These are phyloP conservation scores for Wickerhamomyces chaumierensis DNA, from an alignment of 805 yeast genomes.

Conservation along the genomic window DNA sequence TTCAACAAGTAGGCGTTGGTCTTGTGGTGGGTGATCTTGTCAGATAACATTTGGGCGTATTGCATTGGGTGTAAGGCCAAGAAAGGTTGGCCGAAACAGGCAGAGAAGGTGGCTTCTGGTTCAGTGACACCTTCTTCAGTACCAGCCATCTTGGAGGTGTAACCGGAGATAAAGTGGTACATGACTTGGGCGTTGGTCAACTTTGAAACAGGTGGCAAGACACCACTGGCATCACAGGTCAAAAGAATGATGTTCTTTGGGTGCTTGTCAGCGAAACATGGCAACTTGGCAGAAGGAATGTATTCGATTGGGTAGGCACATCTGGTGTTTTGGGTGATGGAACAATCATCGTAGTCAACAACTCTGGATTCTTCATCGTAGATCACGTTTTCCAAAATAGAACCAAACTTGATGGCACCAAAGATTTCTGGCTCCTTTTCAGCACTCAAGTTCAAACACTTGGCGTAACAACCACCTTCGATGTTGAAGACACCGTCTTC, in stretches of 20 bases:
- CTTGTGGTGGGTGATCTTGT: conserved; percentile 79
- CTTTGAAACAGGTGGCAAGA: conserved; percentile 92
- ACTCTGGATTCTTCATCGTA: conserved; percentile 69
- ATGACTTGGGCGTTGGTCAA: conserved; percentile 91
- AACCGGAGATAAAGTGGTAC: conserved; percentile 98
- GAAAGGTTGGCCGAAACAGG: conserved; percentile 99
- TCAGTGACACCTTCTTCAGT: conserved; percentile 98
- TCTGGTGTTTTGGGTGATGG: conserved; percentile 94
- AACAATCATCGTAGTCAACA: conserved; percentile 74
- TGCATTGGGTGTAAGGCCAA: conserved; percentile 96
- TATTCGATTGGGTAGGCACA: conserved; percentile 97
- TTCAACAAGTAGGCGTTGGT: conserved; percentile 94
- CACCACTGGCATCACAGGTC: conserved; percentile 98
- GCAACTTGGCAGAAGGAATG: conserved; percentile 93
- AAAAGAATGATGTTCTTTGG: conserved; percentile 86
- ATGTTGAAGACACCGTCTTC: conserved; percentile 97
- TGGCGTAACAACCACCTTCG: conserved; percentile 99
- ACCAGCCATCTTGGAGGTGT: conserved; percentile 99
- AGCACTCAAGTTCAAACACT: conserved; percentile 77
- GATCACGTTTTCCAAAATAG: conserved; percentile 87
- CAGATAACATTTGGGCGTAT: conserved; percentile 91
- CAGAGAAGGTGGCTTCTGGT: conserved; percentile 96
- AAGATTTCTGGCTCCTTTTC: conserved; percentile 98
- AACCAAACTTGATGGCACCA: conserved; percentile 88
- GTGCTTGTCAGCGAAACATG: conserved; percentile 82